phyloP scores from a whole-genome alignment of 495 filamentous ascomycete species.

The Hypoxylon subgilvum region DNA sequence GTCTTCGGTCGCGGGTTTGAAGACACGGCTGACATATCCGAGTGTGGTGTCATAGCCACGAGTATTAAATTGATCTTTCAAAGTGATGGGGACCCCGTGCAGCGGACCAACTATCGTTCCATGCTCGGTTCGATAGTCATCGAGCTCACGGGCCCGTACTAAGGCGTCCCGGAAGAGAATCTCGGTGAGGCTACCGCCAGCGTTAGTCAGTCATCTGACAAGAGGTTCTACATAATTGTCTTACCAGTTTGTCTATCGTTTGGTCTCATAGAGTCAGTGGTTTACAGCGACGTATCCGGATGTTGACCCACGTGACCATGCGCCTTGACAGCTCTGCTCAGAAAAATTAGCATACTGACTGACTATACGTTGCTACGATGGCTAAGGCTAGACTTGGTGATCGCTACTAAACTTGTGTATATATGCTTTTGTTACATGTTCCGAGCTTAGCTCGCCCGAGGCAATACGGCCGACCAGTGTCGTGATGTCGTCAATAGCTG shows the following conservation, averaged over 20 bases:
- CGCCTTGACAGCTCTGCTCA: constrained; percentile 10
- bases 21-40: constrained; percentile 70
- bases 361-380: neutral
- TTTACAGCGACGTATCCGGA: constrained; percentile 2
- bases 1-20: constrained; percentile 61
- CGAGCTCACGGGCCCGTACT: constrained; percentile 62
- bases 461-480: constrained; percentile 43
- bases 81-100: constrained; percentile 75
- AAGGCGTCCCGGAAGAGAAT: constrained; percentile 65
- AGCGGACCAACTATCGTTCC: constrained; percentile 61
- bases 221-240: constrained; percentile 9
- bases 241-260: constrained; percentile 51
- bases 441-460: constrained; percentile 51
- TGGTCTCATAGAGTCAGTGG: neutral
- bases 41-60: constrained; percentile 77
- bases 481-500: constrained; percentile 50
- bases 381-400: constrained; percentile 9
- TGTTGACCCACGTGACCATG: constrained; percentile 39
- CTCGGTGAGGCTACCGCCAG: constrained; percentile 64
- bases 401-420: constrained; percentile 52
- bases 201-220: neutral
- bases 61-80: constrained; percentile 80
- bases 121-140: constrained; percentile 59
- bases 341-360: constrained; percentile 5
- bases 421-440: constrained; percentile 52